Conservation (phyloP, 148 eudicot genomes). For the Salicornia ramosissima region DNA sequence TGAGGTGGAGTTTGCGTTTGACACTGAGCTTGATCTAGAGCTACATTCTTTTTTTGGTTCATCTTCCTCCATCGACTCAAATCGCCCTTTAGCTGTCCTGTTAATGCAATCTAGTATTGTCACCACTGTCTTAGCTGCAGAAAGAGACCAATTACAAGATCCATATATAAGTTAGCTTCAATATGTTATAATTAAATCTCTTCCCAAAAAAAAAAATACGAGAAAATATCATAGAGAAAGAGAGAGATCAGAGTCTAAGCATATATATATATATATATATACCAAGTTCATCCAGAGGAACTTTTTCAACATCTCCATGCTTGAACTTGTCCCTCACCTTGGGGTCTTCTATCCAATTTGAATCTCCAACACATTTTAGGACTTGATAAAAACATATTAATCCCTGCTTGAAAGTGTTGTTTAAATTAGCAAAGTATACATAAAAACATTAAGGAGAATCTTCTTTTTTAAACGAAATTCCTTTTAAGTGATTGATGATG, state of each 20-base stretch:
- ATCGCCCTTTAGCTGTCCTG: constrained; percentile 62
- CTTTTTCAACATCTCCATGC: constrained; percentile 27
- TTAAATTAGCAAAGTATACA: constrained; percentile 6
- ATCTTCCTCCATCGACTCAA: constrained; percentile 71
- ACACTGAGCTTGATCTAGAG: constrained; percentile 11
- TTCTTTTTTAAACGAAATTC: neutral
- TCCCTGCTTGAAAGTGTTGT: constrained; percentile 35
- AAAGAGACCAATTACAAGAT: too few species aligned
- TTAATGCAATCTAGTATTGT: constrained; percentile 62
- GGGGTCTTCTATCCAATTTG: constrained; percentile 58
- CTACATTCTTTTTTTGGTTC: constrained; percentile 38
- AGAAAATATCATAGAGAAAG: too few species aligned
- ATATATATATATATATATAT: too few species aligned
- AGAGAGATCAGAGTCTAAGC: too few species aligned
- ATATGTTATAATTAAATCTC: too few species aligned
- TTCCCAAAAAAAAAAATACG: too few species aligned
- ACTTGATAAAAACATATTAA: constrained; percentile 58
- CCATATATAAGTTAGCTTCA: neutral
- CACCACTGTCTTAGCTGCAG: constrained; percentile 42
- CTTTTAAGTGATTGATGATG: too few species aligned
- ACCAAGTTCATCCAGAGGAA: constrained; percentile 60
- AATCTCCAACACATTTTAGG: constrained; percentile 61
- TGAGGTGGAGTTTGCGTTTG: neutral
- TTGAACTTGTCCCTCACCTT: constrained; percentile 55
- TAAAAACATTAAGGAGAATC: too few species aligned